Conservation (phyloP, 139 green algal species). For the Chlamydomonas sp. region DNA sequence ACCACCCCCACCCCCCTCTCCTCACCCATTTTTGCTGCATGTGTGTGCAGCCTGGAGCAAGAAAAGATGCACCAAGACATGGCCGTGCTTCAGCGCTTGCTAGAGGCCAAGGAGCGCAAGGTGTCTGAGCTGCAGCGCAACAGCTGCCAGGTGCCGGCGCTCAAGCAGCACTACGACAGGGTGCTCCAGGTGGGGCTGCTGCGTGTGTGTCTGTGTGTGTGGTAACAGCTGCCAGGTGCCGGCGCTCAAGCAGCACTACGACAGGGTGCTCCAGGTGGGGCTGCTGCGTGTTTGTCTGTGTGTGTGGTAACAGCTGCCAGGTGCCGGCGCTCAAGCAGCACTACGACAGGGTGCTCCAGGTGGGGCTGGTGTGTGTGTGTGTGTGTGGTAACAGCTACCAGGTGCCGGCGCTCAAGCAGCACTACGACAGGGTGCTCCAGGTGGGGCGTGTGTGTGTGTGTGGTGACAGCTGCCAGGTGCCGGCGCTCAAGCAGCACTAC, state of each 20-base stretch:
- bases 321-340: constrained; percentile 48
- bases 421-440: too few species aligned
- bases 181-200: too few species aligned
- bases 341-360: constrained; percentile 51
- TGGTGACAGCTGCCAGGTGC: too few species aligned
- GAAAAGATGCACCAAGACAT: constrained; percentile 46
- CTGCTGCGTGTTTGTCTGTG: too few species aligned
- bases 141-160: constrained; percentile 19
- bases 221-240: too few species aligned
- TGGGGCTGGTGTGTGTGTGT: too few species aligned
- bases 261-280: too few species aligned
- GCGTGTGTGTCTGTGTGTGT: too few species aligned
- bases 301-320: constrained; percentile 23
- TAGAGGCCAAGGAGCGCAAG: constrained; percentile 47
- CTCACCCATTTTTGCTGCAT: background rate
- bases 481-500: too few species aligned
- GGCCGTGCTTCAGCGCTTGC: constrained; percentile 29
- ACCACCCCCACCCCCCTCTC: too few species aligned
- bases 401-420: constrained; percentile 13
- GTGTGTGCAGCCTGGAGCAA: constrained; percentile 28
- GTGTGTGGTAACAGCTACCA: constrained; percentile 24
- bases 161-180: constrained; percentile 58
- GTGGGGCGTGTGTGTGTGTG: too few species aligned
- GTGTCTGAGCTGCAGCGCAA: constrained; percentile 39
- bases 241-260: too few species aligned